A percentile compares a stretch with the other conserved stretches of the same genome.
phyloP scores from a whole-genome alignment of 2,329 filamentous ascomycete genomes.

The Phialocephala subalpina region DNA sequence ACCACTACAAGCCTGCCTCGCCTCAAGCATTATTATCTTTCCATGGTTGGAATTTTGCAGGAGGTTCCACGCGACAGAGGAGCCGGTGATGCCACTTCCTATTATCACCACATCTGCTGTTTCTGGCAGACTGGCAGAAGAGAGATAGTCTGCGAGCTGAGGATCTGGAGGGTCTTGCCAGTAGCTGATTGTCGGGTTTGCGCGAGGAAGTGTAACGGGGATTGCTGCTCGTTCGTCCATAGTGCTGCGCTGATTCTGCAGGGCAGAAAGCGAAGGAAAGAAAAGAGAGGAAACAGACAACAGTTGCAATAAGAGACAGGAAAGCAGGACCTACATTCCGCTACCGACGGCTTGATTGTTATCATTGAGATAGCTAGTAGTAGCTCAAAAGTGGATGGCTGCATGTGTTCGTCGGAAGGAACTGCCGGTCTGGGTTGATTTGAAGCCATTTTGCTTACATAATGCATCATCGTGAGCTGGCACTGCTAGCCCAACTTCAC shows the following conservation, averaged over 20 bases:
- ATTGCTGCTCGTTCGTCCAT: conserved; percentile 36
- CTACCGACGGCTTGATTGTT: neutral
- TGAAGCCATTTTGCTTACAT: neutral
- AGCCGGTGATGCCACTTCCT: conserved; percentile 38
- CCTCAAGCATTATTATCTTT: conserved; percentile 46
- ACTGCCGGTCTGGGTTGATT: neutral
- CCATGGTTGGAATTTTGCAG: conserved; percentile 24
- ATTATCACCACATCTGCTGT: conserved; percentile 33
- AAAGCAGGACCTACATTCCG: neutral
- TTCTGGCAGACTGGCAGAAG: conserved; percentile 29
- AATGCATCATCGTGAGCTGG: neutral
- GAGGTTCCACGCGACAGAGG: conserved; percentile 36
- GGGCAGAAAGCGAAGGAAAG: neutral
- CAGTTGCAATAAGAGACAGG: neutral
- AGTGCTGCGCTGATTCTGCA: neutral
- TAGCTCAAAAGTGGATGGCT: neutral
- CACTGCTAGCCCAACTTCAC: neutral
- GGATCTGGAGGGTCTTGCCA: conserved; percentile 46
- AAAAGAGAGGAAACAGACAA: neutral
- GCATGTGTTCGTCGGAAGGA: neutral
- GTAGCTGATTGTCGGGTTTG: conserved; percentile 44
- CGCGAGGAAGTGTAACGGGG: conserved; percentile 41
- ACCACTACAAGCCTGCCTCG: conserved; percentile 45
- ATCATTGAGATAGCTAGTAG: neutral
- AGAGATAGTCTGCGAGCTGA: conserved; percentile 42